Conservation (phyloP, 1,139 yeast genomes). For the Kurtzmaniella natalensis region DNA sequence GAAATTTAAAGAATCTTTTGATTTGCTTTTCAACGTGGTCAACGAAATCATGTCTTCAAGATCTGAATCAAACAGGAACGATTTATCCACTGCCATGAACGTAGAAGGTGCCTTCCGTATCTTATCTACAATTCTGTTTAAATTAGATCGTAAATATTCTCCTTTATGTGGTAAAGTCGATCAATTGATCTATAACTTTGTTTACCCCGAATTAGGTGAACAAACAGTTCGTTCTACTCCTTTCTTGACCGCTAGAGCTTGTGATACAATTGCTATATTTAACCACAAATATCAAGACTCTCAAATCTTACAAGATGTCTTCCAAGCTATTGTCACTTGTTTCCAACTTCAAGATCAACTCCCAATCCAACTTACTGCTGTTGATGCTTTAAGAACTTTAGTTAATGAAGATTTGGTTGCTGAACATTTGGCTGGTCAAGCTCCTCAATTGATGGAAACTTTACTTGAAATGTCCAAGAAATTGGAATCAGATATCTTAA, state of each 20-base stretch:
- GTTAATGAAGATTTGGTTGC: conserved; percentile 47
- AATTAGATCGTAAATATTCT: conserved; percentile 33
- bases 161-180: conserved; percentile 47
- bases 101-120: conserved; percentile 51
- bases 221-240: conserved; percentile 29
- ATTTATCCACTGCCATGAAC: conserved; percentile 32
- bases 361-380: conserved; percentile 50
- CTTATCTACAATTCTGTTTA: conserved; percentile 42
- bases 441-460: conserved; percentile 50
- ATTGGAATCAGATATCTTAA: conserved; percentile 50
- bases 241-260: conserved; percentile 53
- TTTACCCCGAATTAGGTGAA: conserved; percentile 43
- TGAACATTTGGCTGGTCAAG: conserved; percentile 42
- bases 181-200: conserved; percentile 38
- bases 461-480: conserved; percentile 47
- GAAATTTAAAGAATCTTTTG: conserved; percentile 43
- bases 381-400: conserved; percentile 49
- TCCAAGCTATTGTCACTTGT: conserved; percentile 41
- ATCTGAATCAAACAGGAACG: conserved; percentile 23
- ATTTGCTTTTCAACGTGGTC: conserved; percentile 41
- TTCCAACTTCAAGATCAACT: conserved; percentile 42
- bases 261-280: conserved; percentile 51
- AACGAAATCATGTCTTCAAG: conserved; percentile 48
- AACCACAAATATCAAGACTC: conserved; percentile 33
- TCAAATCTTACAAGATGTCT: conserved; percentile 39